Conservation (phyloP, 73 alveolate genomes). For the Paramecium caudatum region DNA sequence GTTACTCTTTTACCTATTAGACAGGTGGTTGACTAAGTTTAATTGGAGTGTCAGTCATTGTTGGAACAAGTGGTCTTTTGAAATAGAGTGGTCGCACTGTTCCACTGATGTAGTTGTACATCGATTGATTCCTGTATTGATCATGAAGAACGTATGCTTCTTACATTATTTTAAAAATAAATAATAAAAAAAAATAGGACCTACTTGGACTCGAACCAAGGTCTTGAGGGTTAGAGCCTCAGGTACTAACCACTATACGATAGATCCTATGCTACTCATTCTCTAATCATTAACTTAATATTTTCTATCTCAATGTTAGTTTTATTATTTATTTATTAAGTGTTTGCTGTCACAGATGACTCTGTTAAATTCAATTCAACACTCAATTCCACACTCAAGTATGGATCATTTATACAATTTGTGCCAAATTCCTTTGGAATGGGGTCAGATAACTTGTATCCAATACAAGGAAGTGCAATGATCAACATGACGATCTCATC, state of each 20-base stretch:
- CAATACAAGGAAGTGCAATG: neutral
- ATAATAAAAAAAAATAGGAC: conserved; percentile 47
- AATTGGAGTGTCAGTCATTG: conserved; percentile 74
- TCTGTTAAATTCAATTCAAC: neutral
- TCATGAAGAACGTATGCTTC: conserved; percentile 54
- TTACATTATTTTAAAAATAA: conserved; percentile 39
- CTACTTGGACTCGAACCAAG: conserved; percentile 72
- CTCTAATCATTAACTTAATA: too few relatives aligned
- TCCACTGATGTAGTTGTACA: conserved; percentile 49
- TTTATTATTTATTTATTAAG: too few relatives aligned
- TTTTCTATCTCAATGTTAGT: neutral
- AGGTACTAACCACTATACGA: conserved; percentile 69
- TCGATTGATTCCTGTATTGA: conserved; percentile 39
- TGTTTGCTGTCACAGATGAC: neutral
- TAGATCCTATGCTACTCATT: conserved; percentile 42
- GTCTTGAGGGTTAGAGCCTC: conserved; percentile 68
- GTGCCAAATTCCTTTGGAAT: conserved; percentile 28
- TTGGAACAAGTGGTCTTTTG: conserved; percentile 81
- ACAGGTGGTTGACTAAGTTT: conserved; percentile 70
- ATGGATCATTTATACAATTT: conserved; percentile 9
- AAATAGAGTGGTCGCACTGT: conserved; percentile 76
- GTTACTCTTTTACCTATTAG: conserved; percentile 47
- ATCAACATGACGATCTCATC: neutral
- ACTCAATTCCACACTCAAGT: too few relatives aligned
- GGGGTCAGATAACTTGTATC: neutral